Base-by-base conservation (phyloP, 371 early-diverging fungal species). In the Mucor piriformis region DNA sequence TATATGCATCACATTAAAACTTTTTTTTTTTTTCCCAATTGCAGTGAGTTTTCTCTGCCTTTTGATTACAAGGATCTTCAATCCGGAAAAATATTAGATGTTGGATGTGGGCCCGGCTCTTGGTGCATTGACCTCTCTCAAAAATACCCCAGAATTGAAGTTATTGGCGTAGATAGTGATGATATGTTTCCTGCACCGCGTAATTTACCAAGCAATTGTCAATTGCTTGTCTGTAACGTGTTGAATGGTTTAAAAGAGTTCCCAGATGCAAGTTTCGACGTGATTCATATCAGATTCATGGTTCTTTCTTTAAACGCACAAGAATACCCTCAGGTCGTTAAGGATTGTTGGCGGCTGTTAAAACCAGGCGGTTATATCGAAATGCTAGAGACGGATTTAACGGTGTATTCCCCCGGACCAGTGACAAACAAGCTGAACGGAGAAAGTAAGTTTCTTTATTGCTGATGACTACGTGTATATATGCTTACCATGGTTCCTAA, bases 121-220 rank as follows among this genome's bases (percentile, higher is more conserved):
- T 73, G 74, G 74, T 70, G 70, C 38, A 66, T 73, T 49, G 74
- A 73, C 48, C 44, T 73, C 7, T 61, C 74, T 29, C 52, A 52
- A 21, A 57, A 62, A 46, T 67, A 67, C 24, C 70, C 74, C 6
- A 29, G 52, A 6, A 59, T 69, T 29, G 54, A 69, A 37, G 67
- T 73, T n/a, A 57, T 67, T 60, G 74, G 74, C 6, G 64, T 73
- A 1, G 74, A 73, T 35, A 59, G 59, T 33, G 61, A 55, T 20
- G 66, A 69, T 38, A 73, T 69, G 59, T 73, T 73, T 53, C 74
- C 74, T 6, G 44, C 59, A 21, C 49, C 54, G 11, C 47, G 35
- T 27, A 67, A 61, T 54, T 40, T 66, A 42, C 74, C 74, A 18
- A 42, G 24, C 23, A 73, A 73, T 34, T 73, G 73, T 34, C 64